Base-by-base conservation (phyloP, 2,329 filamentous ascomycete species). In the Trichoderma asperellum region DNA sequence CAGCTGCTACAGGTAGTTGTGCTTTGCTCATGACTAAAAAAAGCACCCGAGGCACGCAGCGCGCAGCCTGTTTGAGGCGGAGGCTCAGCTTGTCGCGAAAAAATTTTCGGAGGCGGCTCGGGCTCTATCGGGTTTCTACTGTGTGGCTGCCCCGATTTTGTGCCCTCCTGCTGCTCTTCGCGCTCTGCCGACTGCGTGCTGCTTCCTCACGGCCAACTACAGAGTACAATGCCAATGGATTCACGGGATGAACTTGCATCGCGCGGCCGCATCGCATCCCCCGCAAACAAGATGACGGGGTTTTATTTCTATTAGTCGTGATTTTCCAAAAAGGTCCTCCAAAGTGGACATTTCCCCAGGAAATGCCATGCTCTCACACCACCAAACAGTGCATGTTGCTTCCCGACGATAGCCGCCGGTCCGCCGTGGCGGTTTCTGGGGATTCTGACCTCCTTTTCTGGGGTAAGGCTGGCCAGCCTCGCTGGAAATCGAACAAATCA, bases 381-480 rank as follows among this genome's bases (percentile, higher is more conserved):
- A 52, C 53, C 56, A 52, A 27, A 58, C 52, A 60, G 52, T 52
- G 47, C 55, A 66, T 34, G 52, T 32, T 66, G 37, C 61, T 47
- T 62, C 40, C 71, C 72, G 68, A 62, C 47, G 66, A 69, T 72
- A 71, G 70, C 68, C 68, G 64, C 64, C 71, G 70, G 70, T 65
- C 40, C 47, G 49, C 57, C 32, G 56, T 68, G 68, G 70, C 71
- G 64, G 71, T 68, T 60, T 71, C 59, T 68, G 53, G 32, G 62
- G 34, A 49, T 29, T 69, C 24, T 35, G 53, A 70, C 70, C 63
- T 72, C 71, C 63, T 70, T 68, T 68, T 70, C 70, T 68, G 62
- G 71, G 70, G 63, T 62, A 71, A 71, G 59, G 69, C 53, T 55
- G 24, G n/a, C 37, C 61, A 69, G 68, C 68, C 68, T 69, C 43